Base-by-base conservation (phyloP, 768 basidiomycete genomes). In the Lentinula lateritia region DNA sequence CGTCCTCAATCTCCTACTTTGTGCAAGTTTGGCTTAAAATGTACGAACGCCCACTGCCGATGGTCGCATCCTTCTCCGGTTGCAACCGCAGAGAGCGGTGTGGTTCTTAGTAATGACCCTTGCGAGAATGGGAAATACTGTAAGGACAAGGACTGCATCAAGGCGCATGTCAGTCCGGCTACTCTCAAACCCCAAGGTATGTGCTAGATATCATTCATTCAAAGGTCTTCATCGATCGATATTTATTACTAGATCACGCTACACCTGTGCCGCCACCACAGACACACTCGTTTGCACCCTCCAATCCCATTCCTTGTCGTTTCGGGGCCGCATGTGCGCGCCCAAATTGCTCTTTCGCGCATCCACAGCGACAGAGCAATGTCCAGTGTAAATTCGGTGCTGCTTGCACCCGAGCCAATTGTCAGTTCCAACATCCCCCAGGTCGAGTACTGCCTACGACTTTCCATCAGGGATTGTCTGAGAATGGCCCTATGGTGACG, bases 61-160 rank as follows among this genome's bases (percentile, higher is more conserved):
- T 98, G 86, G 73, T 93, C 93, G 8, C 97, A 99, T 72, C 95
- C 97, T 5, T 94, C 92, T 8, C 97, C 97, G n/a, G 93, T 95
- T 3, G 95, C 97, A 6, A 97, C 96, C 16, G 81, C 90, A 36
- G 94, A 96, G 75, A 95, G 91, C 67, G 97, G 95, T 8, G 83
- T 99, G 64, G 97, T 98, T 1, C 79, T 99, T 60, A 96, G 92
- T 67, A 94, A 92, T 61, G 96, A 98, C 61, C 80, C 93, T 18
- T 99, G 97, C 73, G 92, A 95, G 67, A 85, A 88, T 53, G 92
- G 92, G 16, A 90, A 87, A 70, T 78, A 89, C 50, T 99, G 97
- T 74, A 87, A 90, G 69, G 94, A 99, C 73, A 88, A 92, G 70
- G 96, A 98, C 73, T 98, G 95, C 72, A 85, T 90, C 61, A 93